phyloP scores from a whole-genome alignment of 169 alveolate species.

The Plasmodium gallinaceum region DNA sequence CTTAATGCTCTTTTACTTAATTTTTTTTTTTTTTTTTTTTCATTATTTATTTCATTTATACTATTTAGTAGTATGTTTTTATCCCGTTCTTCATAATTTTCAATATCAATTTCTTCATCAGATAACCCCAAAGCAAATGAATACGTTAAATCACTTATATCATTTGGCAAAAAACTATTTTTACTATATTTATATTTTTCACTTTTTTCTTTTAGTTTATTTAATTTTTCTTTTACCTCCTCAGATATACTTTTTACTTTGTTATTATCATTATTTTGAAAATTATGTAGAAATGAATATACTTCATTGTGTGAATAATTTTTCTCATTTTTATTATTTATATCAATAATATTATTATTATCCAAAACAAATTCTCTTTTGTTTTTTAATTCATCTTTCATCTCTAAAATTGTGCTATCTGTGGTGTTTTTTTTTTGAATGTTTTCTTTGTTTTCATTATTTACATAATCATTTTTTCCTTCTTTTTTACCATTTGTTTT shows the following conservation, averaged over 20 bases:
- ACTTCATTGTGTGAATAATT: constrained; percentile 55
- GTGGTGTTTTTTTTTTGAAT: background rate
- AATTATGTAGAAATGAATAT: constrained; percentile 63
- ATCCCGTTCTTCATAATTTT: background rate
- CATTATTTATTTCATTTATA: background rate
- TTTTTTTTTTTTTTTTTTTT: constrained; percentile 28
- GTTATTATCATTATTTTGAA: constrained; percentile 62
- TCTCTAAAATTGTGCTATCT: background rate
- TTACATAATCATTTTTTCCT: background rate
- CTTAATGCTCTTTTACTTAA: constrained; percentile 68
- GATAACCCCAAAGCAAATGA: constrained; percentile 60
- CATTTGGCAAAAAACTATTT: background rate
- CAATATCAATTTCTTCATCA: constrained; percentile 32
- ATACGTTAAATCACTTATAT: constrained; percentile 1
- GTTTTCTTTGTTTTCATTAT: background rate
- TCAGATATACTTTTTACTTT: constrained; percentile 76
- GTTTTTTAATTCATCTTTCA: background rate
- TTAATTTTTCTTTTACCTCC: constrained; percentile 60
- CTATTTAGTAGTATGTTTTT: constrained; percentile 2
- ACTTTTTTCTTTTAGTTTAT: constrained; percentile 74
- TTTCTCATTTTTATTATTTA: constrained; percentile 17
- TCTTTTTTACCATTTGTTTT: background rate
- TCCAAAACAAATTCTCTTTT: no score
- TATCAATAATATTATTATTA: constrained; percentile 4
- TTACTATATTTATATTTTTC: constrained; percentile 31